phyloP scores from a whole-genome alignment of 176 grass and related monocot species.

The Oryza meridionalis region DNA sequence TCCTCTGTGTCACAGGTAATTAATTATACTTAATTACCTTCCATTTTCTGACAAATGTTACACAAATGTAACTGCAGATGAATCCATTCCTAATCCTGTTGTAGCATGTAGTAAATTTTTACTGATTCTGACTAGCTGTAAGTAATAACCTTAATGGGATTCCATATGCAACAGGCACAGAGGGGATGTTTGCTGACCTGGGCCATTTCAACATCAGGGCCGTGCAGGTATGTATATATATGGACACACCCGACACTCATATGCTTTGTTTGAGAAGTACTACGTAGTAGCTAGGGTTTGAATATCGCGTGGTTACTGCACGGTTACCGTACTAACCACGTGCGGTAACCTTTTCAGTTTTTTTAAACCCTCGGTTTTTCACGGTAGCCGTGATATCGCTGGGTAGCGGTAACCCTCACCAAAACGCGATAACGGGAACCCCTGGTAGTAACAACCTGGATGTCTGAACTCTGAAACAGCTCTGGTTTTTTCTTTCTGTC shows the following conservation, averaged over 20 bases:
- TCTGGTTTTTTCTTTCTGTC: not conserved
- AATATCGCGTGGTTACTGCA: too few relatives aligned
- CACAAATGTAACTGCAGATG: conserved; percentile 12
- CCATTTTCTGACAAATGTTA: not conserved
- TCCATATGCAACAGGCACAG: conserved; percentile 58
- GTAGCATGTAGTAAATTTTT: not conserved
- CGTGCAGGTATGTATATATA: conserved; percentile 53
- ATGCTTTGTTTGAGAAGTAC: too few relatives aligned
- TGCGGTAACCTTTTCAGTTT: too few relatives aligned
- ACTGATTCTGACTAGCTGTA: conserved; percentile 2
- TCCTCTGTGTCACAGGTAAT: conserved; percentile 81
- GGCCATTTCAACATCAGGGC: conserved; percentile 85
- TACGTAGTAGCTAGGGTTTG: too few relatives aligned
- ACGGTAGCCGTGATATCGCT: too few relatives aligned
- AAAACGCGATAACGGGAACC: too few relatives aligned
- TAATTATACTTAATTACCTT: not conserved
- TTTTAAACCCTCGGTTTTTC: too few relatives aligned
- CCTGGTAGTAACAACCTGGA: not conserved
- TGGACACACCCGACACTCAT: too few relatives aligned
- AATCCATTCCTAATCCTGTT: not conserved
- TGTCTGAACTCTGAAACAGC: not conserved
- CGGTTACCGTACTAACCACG: too few relatives aligned
- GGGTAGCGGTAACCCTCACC: too few relatives aligned
- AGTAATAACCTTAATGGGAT: not conserved
- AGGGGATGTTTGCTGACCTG: conserved; percentile 84